These are phyloP conservation scores for Casuarina equisetifolia DNA, from an alignment of 306 rosid genomes.

Conservation along the genomic window DNA sequence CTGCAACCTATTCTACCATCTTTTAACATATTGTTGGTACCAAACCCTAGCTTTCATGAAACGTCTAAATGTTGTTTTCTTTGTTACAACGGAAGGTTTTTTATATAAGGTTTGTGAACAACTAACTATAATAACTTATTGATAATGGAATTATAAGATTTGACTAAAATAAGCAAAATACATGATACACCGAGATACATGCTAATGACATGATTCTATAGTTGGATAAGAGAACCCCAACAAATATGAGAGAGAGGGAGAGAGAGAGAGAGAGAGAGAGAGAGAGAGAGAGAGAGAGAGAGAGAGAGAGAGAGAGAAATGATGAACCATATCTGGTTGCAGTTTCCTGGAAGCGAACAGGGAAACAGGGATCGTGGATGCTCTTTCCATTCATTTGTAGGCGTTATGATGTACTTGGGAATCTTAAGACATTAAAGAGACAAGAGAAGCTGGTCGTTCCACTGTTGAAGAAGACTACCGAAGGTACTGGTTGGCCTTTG, in stretches of 20 bases:
- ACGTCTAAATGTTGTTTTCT: not conserved
- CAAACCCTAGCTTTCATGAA: not conserved
- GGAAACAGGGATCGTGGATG: not conserved
- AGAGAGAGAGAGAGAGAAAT: not conserved
- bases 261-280: constrained; percentile 1
- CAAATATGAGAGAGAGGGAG: not conserved
- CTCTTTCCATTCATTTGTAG: not conserved
- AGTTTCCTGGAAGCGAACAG: not conserved
- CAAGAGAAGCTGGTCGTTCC: not conserved
- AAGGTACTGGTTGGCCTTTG: not conserved
- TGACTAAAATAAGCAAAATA: no score
- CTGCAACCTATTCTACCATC: not conserved
- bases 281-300: not conserved
- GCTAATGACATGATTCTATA: no score
- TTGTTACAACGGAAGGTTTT: no score
- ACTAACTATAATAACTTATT: no score
- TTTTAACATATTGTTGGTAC: not conserved
- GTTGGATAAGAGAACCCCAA: not conserved
- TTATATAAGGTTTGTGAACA: no score
- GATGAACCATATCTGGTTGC: not conserved
- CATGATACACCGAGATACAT: no score
- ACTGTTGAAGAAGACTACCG: not conserved
- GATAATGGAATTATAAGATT: no score
- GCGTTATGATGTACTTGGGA: not conserved
- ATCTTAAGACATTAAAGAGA: not conserved